A percentile compares a stretch with the other conserved stretches of the same genome.
phyloP scores from a whole-genome alignment of 345 rosid species.

The Linum trigynum region DNA sequence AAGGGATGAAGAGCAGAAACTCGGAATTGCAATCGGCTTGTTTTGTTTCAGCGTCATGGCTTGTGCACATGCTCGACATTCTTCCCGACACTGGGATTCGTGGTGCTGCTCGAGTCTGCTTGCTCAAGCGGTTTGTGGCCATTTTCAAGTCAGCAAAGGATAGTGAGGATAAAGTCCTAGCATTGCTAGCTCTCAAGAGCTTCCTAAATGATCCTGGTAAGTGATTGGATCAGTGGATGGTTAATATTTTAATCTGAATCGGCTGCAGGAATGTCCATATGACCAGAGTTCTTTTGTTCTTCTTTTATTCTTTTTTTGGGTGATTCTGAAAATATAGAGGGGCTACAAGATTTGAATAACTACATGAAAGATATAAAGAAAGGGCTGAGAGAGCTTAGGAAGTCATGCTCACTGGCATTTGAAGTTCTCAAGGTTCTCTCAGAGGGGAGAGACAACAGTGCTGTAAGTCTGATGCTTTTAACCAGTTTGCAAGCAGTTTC shows the following conservation, averaged over 20 bases:
- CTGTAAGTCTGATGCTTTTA: constrained; percentile 34
- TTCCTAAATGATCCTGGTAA: constrained; percentile 49
- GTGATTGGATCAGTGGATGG: constrained; percentile 1
- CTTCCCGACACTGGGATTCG: constrained; percentile 58
- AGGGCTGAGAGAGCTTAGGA: constrained; percentile 52
- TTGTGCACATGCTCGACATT: constrained; percentile 37
- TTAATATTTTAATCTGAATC: no score
- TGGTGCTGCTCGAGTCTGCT: constrained; percentile 57
- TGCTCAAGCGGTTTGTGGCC: constrained; percentile 41
- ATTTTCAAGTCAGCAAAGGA: constrained; percentile 45
- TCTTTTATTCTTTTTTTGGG: constrained; percentile 3
- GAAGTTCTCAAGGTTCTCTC: constrained; percentile 48
- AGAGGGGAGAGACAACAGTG: constrained; percentile 42
- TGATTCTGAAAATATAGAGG: constrained; percentile 32
- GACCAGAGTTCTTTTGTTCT: neutral
- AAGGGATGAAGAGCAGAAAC: constrained; percentile 43
- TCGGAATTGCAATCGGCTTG: constrained; percentile 37
- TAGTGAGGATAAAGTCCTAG: constrained; percentile 42
- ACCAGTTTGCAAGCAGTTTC: constrained; percentile 1
- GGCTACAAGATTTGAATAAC: constrained; percentile 34
- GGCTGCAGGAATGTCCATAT: neutral
- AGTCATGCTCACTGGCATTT: constrained; percentile 46
- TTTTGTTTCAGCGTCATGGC: constrained; percentile 56
- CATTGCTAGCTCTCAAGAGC: constrained; percentile 55
- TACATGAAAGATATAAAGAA: constrained; percentile 45